Conservation (phyloP, 306 rosid species). For the Corylus heterophylla region DNA sequence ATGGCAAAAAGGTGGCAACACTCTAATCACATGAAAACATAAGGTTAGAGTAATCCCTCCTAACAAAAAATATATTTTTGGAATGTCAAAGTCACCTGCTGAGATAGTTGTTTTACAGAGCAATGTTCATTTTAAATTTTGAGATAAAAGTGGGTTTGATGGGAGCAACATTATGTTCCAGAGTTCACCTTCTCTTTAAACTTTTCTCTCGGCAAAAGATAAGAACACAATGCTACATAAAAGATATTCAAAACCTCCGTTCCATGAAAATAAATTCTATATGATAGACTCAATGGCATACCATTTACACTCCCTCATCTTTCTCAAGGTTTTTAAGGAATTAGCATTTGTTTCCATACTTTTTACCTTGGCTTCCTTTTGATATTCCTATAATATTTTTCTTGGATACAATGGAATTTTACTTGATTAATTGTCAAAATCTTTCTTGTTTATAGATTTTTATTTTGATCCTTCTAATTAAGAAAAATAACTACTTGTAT, state of each 20-base stretch:
- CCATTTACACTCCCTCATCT: slow-evolving; percentile 98
- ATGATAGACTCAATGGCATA: slow-evolving; percentile 12
- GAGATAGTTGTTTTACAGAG: not conserved
- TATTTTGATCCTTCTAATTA: no score
- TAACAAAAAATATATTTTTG: slow-evolving; percentile 9
- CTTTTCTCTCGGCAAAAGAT: not conserved
- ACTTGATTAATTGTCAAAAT: no score
- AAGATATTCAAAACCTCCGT: not conserved
- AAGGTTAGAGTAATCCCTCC: not conserved
- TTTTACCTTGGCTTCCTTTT: no score
- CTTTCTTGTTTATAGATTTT: no score
- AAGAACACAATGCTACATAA: not conserved
- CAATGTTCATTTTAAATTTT: not conserved
- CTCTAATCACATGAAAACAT: slow-evolving; percentile 15
- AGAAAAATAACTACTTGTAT: no score
- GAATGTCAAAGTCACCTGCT: not conserved
- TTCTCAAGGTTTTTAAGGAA: slow-evolving; percentile 11
- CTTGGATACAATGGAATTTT: no score
- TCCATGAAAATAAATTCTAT: not conserved
- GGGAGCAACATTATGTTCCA: not conserved
- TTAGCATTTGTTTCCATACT: no score
- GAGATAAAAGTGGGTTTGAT: not conserved
- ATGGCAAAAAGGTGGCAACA: slow-evolving; percentile 1
- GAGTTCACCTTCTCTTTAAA: slow-evolving; percentile 22
- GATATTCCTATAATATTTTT: no score